These are phyloP conservation scores for Botryotinia globosa DNA, from an alignment of 2,329 filamentous ascomycete species.

Conservation along the genomic window DNA sequence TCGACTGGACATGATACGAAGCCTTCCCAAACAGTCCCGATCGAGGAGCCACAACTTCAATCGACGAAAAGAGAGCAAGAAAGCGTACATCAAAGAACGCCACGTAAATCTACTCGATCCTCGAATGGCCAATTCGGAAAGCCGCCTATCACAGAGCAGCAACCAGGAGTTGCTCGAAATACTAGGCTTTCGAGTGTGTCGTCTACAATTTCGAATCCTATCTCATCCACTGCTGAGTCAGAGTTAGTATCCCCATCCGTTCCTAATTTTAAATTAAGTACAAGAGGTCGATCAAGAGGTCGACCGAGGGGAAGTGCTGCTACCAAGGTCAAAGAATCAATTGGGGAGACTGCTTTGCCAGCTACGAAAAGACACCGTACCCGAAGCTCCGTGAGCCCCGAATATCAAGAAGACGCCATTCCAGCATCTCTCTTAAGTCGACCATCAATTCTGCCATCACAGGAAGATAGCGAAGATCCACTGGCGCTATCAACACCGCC, in stretches of 20 bases:
- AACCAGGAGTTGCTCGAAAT: neutral
- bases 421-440: constrained; percentile 28
- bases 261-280: neutral
- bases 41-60: neutral
- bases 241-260: neutral
- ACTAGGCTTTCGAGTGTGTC: neutral
- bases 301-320: neutral
- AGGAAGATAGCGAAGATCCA: constrained; percentile 32
- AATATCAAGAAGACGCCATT: constrained; percentile 2
- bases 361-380: constrained; percentile 2
- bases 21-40: neutral
- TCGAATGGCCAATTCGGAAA: constrained; percentile 1
- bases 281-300: neutral
- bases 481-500: constrained; percentile 23
- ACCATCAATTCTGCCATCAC: constrained; percentile 21
- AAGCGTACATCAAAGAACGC: neutral
- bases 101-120: constrained; percentile 15
- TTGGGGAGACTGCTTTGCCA: neutral
- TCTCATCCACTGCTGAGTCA: constrained; percentile 7
- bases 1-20: neutral
- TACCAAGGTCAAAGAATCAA: neutral
- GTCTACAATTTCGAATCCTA: neutral
- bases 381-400: neutral
- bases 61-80: neutral
- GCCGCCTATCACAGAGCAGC: neutral